These are phyloP conservation scores for Aspergillaceae sp. DNA, from an alignment of 2,329 filamentous ascomycete genomes.

Conservation along the genomic window DNA sequence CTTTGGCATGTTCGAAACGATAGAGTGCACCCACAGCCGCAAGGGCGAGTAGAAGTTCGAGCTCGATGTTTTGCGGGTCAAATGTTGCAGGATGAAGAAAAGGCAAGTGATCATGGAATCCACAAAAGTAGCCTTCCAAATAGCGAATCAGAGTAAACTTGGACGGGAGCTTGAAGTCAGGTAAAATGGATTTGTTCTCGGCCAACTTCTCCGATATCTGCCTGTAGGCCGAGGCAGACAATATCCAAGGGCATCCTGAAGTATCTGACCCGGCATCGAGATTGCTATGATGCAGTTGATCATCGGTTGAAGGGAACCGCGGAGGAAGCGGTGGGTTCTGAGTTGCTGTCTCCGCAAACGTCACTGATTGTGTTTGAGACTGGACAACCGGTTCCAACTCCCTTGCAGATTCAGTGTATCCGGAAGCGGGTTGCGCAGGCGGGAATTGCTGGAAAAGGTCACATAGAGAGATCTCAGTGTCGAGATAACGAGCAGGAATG, in stretches of 20 bases:
- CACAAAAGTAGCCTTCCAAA: constrained; percentile 57
- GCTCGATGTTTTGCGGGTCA: constrained; percentile 47
- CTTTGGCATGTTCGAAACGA: constrained; percentile 32
- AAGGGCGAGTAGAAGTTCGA: constrained; percentile 59
- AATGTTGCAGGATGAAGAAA: constrained; percentile 60
- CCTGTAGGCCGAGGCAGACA: not conserved
- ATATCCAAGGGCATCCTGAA: not conserved
- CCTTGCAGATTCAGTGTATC: not conserved
- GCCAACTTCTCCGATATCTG: not conserved
- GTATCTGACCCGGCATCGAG: not conserved
- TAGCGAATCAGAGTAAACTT: constrained; percentile 58
- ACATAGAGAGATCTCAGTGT: constrained; percentile 51
- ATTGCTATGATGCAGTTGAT: not conserved
- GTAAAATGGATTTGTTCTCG: not conserved
- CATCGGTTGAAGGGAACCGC: not conserved
- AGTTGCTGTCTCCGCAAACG: not conserved
- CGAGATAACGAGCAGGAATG: constrained; percentile 45
- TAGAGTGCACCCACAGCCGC: constrained; percentile 46
- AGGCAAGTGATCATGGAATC: constrained; percentile 51
- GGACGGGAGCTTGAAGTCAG: constrained; percentile 48
- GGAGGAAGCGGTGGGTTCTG: not conserved
- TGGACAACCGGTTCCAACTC: no score
- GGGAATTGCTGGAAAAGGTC: constrained; percentile 25
- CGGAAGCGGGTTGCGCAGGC: not conserved
- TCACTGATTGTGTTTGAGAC: not conserved